Conservation (phyloP, 164 flowering plant species). For the Akebia trifoliata region DNA sequence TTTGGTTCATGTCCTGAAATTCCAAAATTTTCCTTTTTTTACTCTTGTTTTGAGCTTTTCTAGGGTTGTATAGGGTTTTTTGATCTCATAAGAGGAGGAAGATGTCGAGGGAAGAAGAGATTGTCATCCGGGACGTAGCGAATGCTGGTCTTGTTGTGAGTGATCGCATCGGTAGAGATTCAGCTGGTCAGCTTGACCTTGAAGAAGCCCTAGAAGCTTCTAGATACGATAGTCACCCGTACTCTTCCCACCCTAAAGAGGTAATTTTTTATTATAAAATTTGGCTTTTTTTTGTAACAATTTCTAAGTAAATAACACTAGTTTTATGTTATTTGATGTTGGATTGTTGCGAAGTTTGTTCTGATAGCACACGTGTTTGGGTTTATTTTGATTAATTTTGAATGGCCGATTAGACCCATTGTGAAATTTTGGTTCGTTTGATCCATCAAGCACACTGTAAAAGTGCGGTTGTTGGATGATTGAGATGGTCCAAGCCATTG, state of each 20-base stretch:
- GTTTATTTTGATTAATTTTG: too few relatives aligned
- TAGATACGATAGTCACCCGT: constrained; percentile 90
- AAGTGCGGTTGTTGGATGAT: too few relatives aligned
- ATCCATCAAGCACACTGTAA: too few relatives aligned
- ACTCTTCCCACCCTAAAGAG: constrained; percentile 87
- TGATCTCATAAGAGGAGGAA: constrained; percentile 1
- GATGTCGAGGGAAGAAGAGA: constrained; percentile 78
- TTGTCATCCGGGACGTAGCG: constrained; percentile 69
- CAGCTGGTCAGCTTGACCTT: constrained; percentile 64
- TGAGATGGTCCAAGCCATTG: too few relatives aligned
- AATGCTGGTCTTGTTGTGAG: constrained; percentile 77
- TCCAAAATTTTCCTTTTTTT: not conserved
- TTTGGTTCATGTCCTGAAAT: not conserved
- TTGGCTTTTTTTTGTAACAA: too few relatives aligned
- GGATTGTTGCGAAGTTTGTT: too few relatives aligned
- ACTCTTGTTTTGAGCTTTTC: constrained; percentile 4
- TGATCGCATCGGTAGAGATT: constrained; percentile 74
- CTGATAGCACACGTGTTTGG: too few relatives aligned
- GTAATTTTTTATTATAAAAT: constrained; percentile 39
- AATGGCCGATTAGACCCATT: too few relatives aligned
- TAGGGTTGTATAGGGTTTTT: constrained; percentile 13
- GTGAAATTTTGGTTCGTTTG: too few relatives aligned
- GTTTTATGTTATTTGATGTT: too few relatives aligned
- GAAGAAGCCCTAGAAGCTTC: constrained; percentile 95
- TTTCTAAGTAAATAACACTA: too few relatives aligned